A percentile compares a stretch with the other conserved stretches of the same genome.
Conservation (phyloP, 805 yeast species). For the Zygoascus bituminiphila region DNA sequence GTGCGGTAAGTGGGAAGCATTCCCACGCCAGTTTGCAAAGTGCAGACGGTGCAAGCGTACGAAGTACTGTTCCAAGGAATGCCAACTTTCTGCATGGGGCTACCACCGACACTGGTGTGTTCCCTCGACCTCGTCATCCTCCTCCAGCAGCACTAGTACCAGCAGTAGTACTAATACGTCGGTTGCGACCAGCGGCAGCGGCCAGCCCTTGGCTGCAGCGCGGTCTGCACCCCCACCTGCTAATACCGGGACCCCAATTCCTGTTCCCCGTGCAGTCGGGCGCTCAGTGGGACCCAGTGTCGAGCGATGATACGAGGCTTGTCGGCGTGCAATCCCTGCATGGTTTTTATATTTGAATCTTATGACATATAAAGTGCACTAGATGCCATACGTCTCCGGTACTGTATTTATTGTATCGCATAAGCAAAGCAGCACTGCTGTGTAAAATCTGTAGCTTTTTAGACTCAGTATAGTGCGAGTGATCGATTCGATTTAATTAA, state of each 20-base stretch:
- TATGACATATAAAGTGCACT: neutral
- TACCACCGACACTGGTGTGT: constrained; percentile 90
- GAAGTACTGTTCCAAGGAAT: constrained; percentile 86
- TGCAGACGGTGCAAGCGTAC: constrained; percentile 92
- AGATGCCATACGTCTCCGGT: neutral
- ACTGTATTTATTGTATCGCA: neutral
- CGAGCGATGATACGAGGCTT: neutral
- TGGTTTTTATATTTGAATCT: no score
- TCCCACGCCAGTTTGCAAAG: constrained; percentile 87
- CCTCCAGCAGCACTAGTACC: constrained; percentile 7
- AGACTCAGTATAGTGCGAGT: no score
- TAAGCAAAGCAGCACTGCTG: neutral
- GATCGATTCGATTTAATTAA: no score
- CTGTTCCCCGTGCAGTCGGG: neutral
- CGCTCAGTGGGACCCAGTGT: neutral
- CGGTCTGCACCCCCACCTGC: neutral
- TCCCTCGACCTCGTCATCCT: constrained; percentile 8
- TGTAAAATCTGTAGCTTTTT: no score
- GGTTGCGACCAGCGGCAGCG: constrained; percentile 3
- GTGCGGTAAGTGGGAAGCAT: constrained; percentile 91
- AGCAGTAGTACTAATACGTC: neutral
- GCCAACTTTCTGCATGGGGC: constrained; percentile 88
- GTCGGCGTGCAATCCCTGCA: no score
- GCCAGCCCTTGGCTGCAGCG: constrained; percentile 4
- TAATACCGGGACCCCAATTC: neutral